These are phyloP conservation scores for Phanerodontia chrysosporium DNA, from an alignment of 768 basidiomycete genomes.

Conservation along the genomic window DNA sequence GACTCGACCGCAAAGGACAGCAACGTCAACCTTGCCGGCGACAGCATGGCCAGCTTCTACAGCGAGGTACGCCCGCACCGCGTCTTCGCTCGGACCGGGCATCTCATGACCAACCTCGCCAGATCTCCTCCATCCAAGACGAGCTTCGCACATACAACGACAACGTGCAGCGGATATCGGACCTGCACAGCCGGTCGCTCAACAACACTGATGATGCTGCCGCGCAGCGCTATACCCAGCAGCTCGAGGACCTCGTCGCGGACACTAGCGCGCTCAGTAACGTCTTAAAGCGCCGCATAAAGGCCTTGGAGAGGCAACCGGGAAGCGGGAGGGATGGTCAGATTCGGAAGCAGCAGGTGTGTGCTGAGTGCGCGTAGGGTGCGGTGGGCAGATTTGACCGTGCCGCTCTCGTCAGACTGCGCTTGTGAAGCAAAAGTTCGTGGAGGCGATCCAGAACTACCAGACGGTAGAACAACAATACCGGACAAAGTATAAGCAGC, in stretches of 20 bases:
- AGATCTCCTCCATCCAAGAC: slow-evolving; percentile 51
- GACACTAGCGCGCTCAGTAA: slow-evolving; percentile 59
- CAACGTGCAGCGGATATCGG: slow-evolving; percentile 42
- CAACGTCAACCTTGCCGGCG: slow-evolving; percentile 43
- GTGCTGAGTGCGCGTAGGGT: not conserved
- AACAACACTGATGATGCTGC: slow-evolving; percentile 46
- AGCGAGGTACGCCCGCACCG: slow-evolving; percentile 50
- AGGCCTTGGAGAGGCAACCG: slow-evolving; percentile 44
- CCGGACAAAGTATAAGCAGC: slow-evolving; percentile 57
- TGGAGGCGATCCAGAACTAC: slow-evolving; percentile 74
- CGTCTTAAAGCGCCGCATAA: slow-evolving; percentile 55
- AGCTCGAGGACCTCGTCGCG: slow-evolving; percentile 53
- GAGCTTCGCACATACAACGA: slow-evolving; percentile 38
- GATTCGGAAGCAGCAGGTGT: slow-evolving; percentile 43
- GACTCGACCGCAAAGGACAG: slow-evolving; percentile 68
- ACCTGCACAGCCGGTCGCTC: slow-evolving; percentile 46
- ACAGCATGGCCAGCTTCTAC: slow-evolving; percentile 69
- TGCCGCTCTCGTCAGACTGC: slow-evolving; percentile 38
- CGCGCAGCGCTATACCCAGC: slow-evolving; percentile 34
- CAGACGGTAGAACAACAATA: slow-evolving; percentile 73
- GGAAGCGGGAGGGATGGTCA: slow-evolving; percentile 38
- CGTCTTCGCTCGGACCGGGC: slow-evolving; percentile 2
- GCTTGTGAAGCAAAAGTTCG: slow-evolving; percentile 61
- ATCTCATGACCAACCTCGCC: not conserved
- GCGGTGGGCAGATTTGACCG: not conserved